phyloP scores from a whole-genome alignment of 495 filamentous ascomycete species.

The Xylaria cubensis region DNA sequence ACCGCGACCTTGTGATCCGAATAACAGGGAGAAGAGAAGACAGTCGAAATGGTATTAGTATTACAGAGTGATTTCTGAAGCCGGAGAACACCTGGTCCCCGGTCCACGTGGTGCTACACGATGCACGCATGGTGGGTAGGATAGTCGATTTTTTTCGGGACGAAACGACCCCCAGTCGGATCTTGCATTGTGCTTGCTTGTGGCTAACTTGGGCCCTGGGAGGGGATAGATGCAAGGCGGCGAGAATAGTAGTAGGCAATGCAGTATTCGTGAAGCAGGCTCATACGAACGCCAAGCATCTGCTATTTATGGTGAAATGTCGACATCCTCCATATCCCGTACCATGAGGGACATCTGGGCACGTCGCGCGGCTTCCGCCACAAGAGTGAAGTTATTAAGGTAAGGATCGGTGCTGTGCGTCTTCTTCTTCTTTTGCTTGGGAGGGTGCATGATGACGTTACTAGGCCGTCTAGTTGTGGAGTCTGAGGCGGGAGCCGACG shows the following conservation, averaged over 20 bases:
- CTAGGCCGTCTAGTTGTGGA: constrained; percentile 33
- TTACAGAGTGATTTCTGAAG: constrained; percentile 6
- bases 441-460: constrained; percentile 42
- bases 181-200: constrained; percentile 16
- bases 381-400: constrained; percentile 79
- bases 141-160: constrained; percentile 23
- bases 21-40: not conserved
- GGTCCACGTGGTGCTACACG: constrained; percentile 24
- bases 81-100: constrained; percentile 4
- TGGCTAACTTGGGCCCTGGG: constrained; percentile 4
- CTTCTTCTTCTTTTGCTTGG: constrained; percentile 43
- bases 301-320: constrained; percentile 50
- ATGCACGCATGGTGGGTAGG: not conserved
- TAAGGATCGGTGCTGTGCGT: constrained; percentile 64
- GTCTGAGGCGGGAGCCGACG: constrained; percentile 38
- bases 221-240: constrained; percentile 11
- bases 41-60: not conserved
- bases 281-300: not conserved
- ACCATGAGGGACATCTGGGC: constrained; percentile 87
- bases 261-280: constrained; percentile 9
- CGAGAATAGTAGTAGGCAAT: constrained; percentile 7
- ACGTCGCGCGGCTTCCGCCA: constrained; percentile 94
- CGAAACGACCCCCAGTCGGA: constrained; percentile 9
- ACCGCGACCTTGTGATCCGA: constrained; percentile 1
- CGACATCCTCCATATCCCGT: constrained; percentile 78